Evolutionary conservation across 2,329 filamentous ascomycete genomes (phyloP).

Genomic region (Tolypocladium nubicola): DNA sequence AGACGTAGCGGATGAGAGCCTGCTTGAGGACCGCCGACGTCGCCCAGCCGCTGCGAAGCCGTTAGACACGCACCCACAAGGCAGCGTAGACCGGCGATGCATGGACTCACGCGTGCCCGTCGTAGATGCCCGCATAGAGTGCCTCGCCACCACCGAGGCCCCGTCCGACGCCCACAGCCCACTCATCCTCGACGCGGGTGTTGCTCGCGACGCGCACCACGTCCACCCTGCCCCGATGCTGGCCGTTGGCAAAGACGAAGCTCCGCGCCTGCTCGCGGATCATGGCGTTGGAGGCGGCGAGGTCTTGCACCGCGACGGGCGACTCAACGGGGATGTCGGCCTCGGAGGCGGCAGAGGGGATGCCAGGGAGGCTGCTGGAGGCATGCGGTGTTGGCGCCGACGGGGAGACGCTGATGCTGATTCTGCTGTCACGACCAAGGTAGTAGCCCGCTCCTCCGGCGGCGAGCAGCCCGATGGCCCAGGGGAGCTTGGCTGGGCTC

Average conservation of each 20-base stretch:
- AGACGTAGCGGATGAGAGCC: slow-evolving; percentile 31
- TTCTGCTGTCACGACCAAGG: background rate
- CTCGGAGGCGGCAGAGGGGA: slow-evolving; percentile 6
- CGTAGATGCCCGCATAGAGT: slow-evolving; percentile 30
- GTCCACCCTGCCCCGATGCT: slow-evolving; percentile 18
- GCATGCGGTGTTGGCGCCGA: background rate
- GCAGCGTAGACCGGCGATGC: too few species aligned
- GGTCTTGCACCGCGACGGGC: slow-evolving; percentile 13
- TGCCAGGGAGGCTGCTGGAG: background rate
- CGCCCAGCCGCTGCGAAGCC: slow-evolving; percentile 23
- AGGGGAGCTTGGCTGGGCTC: background rate
- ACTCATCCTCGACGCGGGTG: slow-evolving; percentile 23
- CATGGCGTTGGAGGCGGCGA: slow-evolving; percentile 17
- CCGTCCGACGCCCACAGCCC: slow-evolving; percentile 18
- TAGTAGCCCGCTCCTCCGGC: background rate
- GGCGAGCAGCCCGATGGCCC: background rate
- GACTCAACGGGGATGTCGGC: slow-evolving; percentile 13
- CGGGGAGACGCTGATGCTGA: too few species aligned
- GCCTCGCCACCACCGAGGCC: slow-evolving; percentile 17
- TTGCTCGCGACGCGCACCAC: slow-evolving; percentile 24
- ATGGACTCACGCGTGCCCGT: slow-evolving; percentile 35
- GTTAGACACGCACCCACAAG: background rate
- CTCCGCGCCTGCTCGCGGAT: slow-evolving; percentile 18
- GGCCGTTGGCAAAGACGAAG: slow-evolving; percentile 16
- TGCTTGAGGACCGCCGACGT: slow-evolving; percentile 29